Conservation (phyloP, 129 eudicot genomes). For the Sambucus nigra region DNA sequence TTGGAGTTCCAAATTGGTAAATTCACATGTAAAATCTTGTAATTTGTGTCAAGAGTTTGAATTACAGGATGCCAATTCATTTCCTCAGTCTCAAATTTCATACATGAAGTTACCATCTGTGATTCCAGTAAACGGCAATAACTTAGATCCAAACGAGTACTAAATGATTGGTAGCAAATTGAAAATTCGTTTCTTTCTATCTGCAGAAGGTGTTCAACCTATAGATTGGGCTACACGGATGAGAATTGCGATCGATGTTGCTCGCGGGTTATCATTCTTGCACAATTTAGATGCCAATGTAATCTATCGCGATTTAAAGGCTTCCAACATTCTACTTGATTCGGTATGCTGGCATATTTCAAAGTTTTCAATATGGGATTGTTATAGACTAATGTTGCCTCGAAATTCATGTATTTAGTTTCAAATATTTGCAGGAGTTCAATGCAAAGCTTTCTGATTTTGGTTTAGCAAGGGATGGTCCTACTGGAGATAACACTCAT, state of each 20-base stretch:
- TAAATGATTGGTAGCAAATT: too few relatives aligned
- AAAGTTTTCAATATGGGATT: not conserved
- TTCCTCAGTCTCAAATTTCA: too few relatives aligned
- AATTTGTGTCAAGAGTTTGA: too few relatives aligned
- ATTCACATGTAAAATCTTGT: too few relatives aligned
- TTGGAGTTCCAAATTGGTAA: too few relatives aligned
- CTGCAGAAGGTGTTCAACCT: constrained; percentile 52
- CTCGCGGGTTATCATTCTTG: constrained; percentile 58
- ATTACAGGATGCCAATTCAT: too few relatives aligned
- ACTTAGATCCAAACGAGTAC: too few relatives aligned
- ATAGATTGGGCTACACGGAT: constrained; percentile 55
- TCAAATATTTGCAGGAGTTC: constrained; percentile 34
- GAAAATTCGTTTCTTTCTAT: not conserved
- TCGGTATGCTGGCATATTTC: constrained; percentile 27
- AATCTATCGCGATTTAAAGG: constrained; percentile 68
- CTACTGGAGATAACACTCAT: constrained; percentile 63
- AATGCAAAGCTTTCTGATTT: constrained; percentile 62
- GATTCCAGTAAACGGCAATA: too few relatives aligned
- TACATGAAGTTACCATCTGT: too few relatives aligned
- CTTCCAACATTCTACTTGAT: constrained; percentile 60
- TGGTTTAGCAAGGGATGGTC: constrained; percentile 66
- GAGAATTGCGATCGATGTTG: constrained; percentile 59
- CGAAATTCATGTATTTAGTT: not conserved
- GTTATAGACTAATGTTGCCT: not conserved
- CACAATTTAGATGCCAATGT: constrained; percentile 48